Evolutionary conservation across 176 grass and related monocot species (phyloP), one percentile per base, ranked within the genome.

Genomic region (Bonia amplexicaulis): DNA sequence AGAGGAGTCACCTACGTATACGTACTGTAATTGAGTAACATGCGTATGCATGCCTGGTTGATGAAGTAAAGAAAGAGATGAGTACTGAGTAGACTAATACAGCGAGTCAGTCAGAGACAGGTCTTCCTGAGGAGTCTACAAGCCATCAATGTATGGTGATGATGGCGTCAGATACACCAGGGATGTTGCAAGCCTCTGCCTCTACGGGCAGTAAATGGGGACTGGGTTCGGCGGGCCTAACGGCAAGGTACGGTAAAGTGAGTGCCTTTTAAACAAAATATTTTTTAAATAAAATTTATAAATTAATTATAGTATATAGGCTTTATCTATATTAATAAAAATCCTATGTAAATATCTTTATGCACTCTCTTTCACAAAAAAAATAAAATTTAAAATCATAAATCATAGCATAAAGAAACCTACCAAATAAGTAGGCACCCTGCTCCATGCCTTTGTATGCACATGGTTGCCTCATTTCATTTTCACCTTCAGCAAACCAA

Each of bases 161-260:
- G 79, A 87, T 90, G 84, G 26, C 79, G 88, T 86, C 88, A 90
- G 79, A 90, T 78, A 82, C 78, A 44, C 78, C 13, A 37, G n/a
- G 22, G 78, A 39, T 69, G 45, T 40, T 15, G 15, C 52, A 51
- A 15, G 49, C 63, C 22, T 20, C 53, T 51, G 41, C 74, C 64
- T 78, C 65, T n/a, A 66, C 25, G 57, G 66, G 26, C 48, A 57
- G 74, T 84, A 31, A 31, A 31, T 31, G 31, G 31, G 31, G 31
- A 31, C 31, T 31, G 31, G 31, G 31, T 31, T 31, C 31, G 31
- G 31, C 1, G 29, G 29, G 29, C 29, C 29, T 31, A 31, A 31
- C 1, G 29, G 29, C 29, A 31, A 31, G 29, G 29, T n/a, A n/a
- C n/a, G n/a, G n/a, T n/a, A n/a, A n/a, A n/a, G n/a, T n/a, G n/a